These are phyloP conservation scores for Asterophora parasitica DNA, from an alignment of 768 basidiomycete genomes.

Conservation along the genomic window DNA sequence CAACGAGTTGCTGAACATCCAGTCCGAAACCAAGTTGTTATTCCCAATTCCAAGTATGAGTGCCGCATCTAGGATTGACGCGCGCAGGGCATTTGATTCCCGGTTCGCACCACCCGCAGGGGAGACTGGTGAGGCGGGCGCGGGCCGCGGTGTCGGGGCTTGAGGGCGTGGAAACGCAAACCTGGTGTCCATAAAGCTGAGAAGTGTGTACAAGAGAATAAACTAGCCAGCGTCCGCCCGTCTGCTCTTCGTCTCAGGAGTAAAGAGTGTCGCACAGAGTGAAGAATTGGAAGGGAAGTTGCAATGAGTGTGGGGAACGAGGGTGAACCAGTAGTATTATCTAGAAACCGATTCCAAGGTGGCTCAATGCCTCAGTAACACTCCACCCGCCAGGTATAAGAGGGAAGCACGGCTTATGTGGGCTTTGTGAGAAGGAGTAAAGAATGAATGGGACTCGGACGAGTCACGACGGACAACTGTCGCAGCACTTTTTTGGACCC, in stretches of 20 bases:
- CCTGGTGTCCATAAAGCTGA: constrained; percentile 26
- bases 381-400: too few species aligned
- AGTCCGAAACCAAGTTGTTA: constrained; percentile 57
- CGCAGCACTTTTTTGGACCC: too few species aligned
- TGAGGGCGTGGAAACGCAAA: constrained; percentile 29
- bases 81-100: constrained; percentile 57
- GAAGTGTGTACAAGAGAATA: constrained; percentile 5
- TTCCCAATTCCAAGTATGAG: constrained; percentile 60
- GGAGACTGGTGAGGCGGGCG: constrained; percentile 10
- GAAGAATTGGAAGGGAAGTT: neutral
- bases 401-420: too few species aligned
- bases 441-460: too few species aligned
- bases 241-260: neutral
- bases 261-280: neutral
- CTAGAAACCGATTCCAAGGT: too few species aligned
- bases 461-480: too few species aligned
- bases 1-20: constrained; percentile 66
- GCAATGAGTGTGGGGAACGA: too few species aligned
- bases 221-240: constrained; percentile 13
- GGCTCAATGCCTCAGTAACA: too few species aligned
- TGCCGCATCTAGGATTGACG: constrained; percentile 71
- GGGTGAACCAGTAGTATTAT: too few species aligned
- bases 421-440: too few species aligned
- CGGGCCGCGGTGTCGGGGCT: constrained; percentile 20
- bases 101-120: constrained; percentile 25